Percentiles rank a stretch among this genome's conserved stretches.
phyloP scores from a whole-genome alignment of 2,329 filamentous ascomycete genomes.

The Verticillium nubilum region DNA sequence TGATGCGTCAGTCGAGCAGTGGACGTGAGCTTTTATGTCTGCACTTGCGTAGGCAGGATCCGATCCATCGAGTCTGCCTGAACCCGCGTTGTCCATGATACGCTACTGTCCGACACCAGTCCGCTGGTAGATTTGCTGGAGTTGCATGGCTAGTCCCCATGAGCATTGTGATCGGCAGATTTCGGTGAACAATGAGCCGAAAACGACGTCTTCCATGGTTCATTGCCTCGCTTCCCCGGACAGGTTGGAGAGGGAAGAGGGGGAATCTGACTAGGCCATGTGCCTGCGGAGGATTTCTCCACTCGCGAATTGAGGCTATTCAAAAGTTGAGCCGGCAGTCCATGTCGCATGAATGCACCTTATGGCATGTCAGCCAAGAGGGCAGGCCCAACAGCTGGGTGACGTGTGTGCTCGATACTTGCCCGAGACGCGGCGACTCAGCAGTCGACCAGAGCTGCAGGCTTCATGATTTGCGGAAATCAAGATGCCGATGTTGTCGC shows the following conservation, averaged over 20 bases:
- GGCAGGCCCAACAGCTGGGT: background rate
- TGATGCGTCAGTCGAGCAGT: background rate
- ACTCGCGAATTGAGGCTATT: constrained; percentile 11
- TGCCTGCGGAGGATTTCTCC: constrained; percentile 5
- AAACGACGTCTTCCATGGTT: background rate
- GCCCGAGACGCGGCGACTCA: background rate
- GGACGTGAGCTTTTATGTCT: background rate
- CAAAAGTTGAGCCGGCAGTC: constrained; percentile 3
- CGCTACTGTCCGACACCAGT: background rate
- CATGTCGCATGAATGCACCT: background rate
- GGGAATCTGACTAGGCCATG: constrained; percentile 3
- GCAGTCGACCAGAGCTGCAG: background rate
- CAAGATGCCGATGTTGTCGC: background rate
- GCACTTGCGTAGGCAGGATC: background rate
- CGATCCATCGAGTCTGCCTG: background rate
- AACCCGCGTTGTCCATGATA: background rate
- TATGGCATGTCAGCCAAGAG: background rate
- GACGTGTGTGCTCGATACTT: background rate
- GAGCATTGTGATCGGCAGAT: background rate
- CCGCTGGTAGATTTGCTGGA: background rate
- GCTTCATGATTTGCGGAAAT: background rate
- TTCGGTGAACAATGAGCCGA: constrained; percentile 6
- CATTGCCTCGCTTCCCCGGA: background rate
- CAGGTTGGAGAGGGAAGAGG: constrained; percentile 1
- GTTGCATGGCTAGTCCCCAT: background rate